Evolutionary conservation across 1,284 basidiomycete genomes (phyloP).

Genomic region (Cryptococcus maquisensis): DNA sequence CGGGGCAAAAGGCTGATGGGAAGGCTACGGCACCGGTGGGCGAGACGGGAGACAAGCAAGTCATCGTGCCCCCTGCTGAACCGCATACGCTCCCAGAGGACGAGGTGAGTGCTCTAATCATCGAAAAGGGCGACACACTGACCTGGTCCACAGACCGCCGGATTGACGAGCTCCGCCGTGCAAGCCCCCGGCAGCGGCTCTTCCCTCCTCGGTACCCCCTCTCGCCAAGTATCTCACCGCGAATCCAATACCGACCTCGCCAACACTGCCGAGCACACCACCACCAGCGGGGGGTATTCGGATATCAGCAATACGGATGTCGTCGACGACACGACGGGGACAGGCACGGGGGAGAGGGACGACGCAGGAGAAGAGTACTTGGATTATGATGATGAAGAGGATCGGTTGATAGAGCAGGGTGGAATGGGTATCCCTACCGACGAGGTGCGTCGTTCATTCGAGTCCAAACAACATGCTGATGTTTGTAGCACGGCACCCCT

Average conservation of each 20-base stretch:
- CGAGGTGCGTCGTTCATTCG: constrained; percentile 54
- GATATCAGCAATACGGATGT: constrained; percentile 39
- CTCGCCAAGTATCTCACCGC: constrained; percentile 22
- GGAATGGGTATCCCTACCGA: constrained; percentile 78
- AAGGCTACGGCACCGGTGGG: constrained; percentile 5
- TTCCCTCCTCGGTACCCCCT: constrained; percentile 29
- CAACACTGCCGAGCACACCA: constrained; percentile 20
- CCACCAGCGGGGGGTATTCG: constrained; percentile 34
- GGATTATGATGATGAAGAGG: constrained; percentile 69
- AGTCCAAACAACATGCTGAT: constrained; percentile 3
- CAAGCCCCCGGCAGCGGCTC: constrained; percentile 65
- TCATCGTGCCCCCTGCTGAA: constrained; percentile 32
- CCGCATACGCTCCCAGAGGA: constrained; percentile 36
- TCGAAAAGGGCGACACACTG: not conserved
- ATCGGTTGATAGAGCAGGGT: constrained; percentile 69
- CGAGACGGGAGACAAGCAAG: constrained; percentile 12
- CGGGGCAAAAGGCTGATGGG: constrained; percentile 11
- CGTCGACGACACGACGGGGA: constrained; percentile 50
- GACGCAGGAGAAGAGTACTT: constrained; percentile 45
- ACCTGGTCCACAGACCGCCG: constrained; percentile 56
- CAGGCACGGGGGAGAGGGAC: constrained; percentile 52
- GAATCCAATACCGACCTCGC: constrained; percentile 23
- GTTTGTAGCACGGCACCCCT: constrained; percentile 69
- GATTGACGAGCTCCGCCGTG: constrained; percentile 64
- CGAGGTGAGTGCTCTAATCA: constrained; percentile 28